A percentile compares a stretch with the other conserved stretches of the same genome.
phyloP scores from a whole-genome alignment of 2,329 filamentous ascomycete species.

The Neonectria ditissima region DNA sequence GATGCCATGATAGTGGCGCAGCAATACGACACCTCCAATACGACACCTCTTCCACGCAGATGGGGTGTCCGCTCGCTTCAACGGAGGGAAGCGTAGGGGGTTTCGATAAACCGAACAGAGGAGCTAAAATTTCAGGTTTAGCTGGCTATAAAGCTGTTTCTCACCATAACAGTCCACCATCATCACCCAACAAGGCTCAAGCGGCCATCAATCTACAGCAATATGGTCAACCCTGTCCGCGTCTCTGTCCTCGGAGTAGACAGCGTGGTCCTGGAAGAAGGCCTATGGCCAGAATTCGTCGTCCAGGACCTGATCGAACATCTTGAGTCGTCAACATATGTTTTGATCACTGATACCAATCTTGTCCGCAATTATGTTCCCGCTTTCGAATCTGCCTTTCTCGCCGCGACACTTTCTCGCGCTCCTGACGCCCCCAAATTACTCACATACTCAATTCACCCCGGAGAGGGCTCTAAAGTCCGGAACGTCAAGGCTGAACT shows the following conservation, averaged over 20 bases:
- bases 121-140: too few species aligned
- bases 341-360: constrained; percentile 97
- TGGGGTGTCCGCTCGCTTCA: too few species aligned
- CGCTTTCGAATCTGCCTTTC: constrained; percentile 67
- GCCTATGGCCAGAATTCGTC: constrained; percentile 87
- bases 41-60: too few species aligned
- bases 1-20: too few species aligned
- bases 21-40: too few species aligned
- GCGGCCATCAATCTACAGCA: too few species aligned
- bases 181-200: too few species aligned
- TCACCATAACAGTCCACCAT: too few species aligned
- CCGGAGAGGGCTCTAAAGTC: constrained; percentile 93
- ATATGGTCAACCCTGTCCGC: constrained; percentile 38
- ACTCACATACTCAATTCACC: constrained; percentile 86
- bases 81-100: too few species aligned
- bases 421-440: constrained; percentile 63
- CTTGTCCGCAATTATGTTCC: constrained; percentile 83
- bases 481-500: constrained; percentile 94
- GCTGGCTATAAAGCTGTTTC: too few species aligned
- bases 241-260: constrained; percentile 90
- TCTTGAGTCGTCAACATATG: constrained; percentile 88
- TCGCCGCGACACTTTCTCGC: constrained; percentile 31
- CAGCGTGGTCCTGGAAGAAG: constrained; percentile 91
- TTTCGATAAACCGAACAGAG: too few species aligned
- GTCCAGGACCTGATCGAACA: constrained; percentile 82